A percentile compares a stretch with the other conserved stretches of the same genome.
phyloP scores from a whole-genome alignment of 176 grass and related monocot genomes.

The Hsuehochloa calcarea region DNA sequence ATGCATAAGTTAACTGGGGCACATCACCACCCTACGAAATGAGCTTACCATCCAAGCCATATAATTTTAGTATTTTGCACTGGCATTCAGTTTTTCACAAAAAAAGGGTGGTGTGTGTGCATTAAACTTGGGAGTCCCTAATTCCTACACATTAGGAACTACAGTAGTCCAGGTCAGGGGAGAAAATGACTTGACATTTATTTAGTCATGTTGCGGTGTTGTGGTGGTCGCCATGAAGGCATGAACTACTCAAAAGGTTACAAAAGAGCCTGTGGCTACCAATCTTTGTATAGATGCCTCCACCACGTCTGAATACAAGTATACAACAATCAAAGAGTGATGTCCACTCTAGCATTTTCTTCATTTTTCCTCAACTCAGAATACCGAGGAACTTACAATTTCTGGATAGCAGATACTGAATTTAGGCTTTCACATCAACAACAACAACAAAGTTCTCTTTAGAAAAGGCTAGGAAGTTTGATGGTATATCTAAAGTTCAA shows the following conservation, averaged over 20 bases:
- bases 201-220: neutral
- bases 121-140: neutral
- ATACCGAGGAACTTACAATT: neutral
- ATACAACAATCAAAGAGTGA: neutral
- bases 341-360: conserved; percentile 6
- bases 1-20: no score
- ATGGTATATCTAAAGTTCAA: neutral
- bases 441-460: neutral
- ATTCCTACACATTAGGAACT: neutral
- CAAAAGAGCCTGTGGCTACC: neutral
- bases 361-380: neutral
- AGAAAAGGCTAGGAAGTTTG: conserved; percentile 10
- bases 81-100: neutral
- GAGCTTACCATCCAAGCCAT: neutral
- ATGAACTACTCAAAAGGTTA: neutral
- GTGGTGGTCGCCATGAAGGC: neutral
- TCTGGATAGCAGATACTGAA: neutral
- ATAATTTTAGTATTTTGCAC: neutral
- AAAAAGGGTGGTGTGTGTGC: no score
- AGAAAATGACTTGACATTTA: neutral
- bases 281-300: neutral
- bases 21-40: no score
- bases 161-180: neutral
- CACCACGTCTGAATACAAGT: neutral
- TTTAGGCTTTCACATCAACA: neutral